Evolutionary conservation across 176 grass and related monocot species (phyloP).

Genomic region (Tillandsia fasciculata): DNA sequence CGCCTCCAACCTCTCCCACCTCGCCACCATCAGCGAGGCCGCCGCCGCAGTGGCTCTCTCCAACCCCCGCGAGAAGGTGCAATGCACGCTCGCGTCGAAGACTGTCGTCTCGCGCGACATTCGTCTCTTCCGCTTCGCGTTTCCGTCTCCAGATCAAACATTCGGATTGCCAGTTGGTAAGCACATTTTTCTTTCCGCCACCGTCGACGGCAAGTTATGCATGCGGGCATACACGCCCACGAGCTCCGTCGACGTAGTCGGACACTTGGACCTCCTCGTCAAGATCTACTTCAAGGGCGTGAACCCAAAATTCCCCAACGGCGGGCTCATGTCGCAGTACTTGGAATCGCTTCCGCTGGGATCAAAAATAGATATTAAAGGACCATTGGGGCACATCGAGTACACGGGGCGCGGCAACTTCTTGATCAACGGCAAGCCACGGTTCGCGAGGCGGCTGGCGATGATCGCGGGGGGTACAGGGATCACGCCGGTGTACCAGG

Average conservation of each 20-base stretch:
- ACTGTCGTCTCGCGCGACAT: slow-evolving; percentile 43
- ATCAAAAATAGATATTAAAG: slow-evolving; percentile 39
- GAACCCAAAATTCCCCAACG: slow-evolving; percentile 44
- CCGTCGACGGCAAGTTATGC: slow-evolving; percentile 46
- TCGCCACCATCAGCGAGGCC: slow-evolving; percentile 60
- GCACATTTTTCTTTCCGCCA: slow-evolving; percentile 56
- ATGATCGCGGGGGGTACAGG: slow-evolving; percentile 77
- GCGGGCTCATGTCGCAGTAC: slow-evolving; percentile 74
- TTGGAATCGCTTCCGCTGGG: slow-evolving; percentile 49
- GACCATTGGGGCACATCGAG: slow-evolving; percentile 58
- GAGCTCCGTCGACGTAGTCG: slow-evolving; percentile 30
- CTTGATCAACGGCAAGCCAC: slow-evolving; percentile 33
- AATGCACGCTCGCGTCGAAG: slow-evolving; percentile 36
- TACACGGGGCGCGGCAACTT: slow-evolving; percentile 51
- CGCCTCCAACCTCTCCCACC: slow-evolving; percentile 7
- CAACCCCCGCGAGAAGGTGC: slow-evolving; percentile 45
- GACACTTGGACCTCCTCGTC: slow-evolving; percentile 74
- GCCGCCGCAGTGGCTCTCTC: slow-evolving; percentile 29
- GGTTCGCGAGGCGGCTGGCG: slow-evolving; percentile 37
- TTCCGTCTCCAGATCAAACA: slow-evolving; percentile 33
- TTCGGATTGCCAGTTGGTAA: slow-evolving; percentile 70
- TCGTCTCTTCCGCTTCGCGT: slow-evolving; percentile 47
- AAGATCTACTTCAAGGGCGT: slow-evolving; percentile 75
- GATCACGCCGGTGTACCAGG: slow-evolving; percentile 85
- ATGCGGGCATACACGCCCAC: slow-evolving; percentile 85